phyloP scores from a whole-genome alignment of 2,329 filamentous ascomycete genomes.

The Ceratocystis ficicola region DNA sequence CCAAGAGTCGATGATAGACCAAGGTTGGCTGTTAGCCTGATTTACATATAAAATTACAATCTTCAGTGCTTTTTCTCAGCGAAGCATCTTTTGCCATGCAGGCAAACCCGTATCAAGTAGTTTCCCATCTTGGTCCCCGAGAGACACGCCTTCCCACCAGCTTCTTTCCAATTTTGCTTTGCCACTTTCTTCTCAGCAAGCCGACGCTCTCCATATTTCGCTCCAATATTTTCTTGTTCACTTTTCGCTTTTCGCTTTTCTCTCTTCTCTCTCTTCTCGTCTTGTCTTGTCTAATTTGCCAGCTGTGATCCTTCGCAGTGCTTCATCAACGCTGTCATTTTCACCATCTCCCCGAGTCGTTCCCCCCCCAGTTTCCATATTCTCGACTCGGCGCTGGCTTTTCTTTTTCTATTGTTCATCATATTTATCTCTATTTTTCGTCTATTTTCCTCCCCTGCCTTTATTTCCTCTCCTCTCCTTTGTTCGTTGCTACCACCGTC shows the following conservation, averaged over 20 bases:
- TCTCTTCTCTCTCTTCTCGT: background rate
- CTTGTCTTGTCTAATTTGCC: constrained; percentile 5
- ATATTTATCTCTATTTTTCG: constrained; percentile 9
- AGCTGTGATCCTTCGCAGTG: constrained; percentile 9
- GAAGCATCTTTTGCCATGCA: background rate
- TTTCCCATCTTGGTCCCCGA: no score
- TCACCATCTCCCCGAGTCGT: constrained; percentile 5
- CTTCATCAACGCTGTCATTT: constrained; percentile 5
- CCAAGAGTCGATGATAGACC: no score
- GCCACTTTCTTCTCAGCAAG: background rate
- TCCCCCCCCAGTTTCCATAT: background rate
- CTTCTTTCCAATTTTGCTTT: background rate
- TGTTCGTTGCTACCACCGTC: constrained; percentile 1
- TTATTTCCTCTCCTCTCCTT: constrained; percentile 4
- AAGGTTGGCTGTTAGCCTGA: no score
- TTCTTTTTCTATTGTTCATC: background rate
- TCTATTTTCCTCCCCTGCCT: background rate
- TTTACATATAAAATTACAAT: no score
- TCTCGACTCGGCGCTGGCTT: background rate
- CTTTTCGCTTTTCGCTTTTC: background rate
- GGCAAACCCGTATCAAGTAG: no score
- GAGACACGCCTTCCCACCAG: background rate
- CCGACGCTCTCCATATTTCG: background rate
- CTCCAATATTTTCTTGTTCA: background rate
- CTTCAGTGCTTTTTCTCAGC: background rate